Percentiles rank a stretch among this genome's conserved stretches.
Evolutionary conservation across 1,284 basidiomycete species (phyloP).

Genomic region (Wallemia ichthyophaga): DNA sequence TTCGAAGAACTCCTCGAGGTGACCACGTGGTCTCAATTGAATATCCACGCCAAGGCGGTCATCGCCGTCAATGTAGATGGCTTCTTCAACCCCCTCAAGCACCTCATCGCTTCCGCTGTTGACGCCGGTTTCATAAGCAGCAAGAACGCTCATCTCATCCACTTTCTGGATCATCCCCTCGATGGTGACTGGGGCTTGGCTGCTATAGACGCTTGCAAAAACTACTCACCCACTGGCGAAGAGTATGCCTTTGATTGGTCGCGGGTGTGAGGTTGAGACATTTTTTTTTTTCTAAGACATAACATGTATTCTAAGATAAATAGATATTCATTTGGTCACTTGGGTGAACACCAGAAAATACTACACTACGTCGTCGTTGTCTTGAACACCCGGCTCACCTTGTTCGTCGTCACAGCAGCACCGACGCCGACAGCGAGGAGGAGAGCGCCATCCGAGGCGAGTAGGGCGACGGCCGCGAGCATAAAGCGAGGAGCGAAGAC

Average conservation of each 20-base stretch:
- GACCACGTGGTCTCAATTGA: not conserved
- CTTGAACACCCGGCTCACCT: slow-evolving; percentile 10
- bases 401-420: slow-evolving; percentile 12
- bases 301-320: too few relatives aligned
- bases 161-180: not conserved
- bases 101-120: not conserved
- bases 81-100: not conserved
- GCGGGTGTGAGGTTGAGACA: too few relatives aligned
- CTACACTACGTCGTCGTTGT: not conserved
- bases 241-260: not conserved
- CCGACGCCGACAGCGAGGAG: slow-evolving; percentile 17
- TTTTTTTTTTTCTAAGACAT: too few relatives aligned
- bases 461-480: slow-evolving; percentile 25
- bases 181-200: not conserved
- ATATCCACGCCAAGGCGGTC: not conserved
- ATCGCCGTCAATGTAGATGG: not conserved
- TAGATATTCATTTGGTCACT: too few relatives aligned
- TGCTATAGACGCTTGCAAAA: not conserved
- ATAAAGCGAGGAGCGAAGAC: slow-evolving; percentile 89
- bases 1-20: not conserved
- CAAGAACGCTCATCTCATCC: not conserved
- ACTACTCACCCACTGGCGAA: not conserved
- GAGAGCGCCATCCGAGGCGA: slow-evolving; percentile 19
- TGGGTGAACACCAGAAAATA: too few relatives aligned
- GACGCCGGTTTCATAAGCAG: not conserved